Conservation (phyloP, 2,329 filamentous ascomycete species). For the Colletotrichum theobromicola region DNA sequence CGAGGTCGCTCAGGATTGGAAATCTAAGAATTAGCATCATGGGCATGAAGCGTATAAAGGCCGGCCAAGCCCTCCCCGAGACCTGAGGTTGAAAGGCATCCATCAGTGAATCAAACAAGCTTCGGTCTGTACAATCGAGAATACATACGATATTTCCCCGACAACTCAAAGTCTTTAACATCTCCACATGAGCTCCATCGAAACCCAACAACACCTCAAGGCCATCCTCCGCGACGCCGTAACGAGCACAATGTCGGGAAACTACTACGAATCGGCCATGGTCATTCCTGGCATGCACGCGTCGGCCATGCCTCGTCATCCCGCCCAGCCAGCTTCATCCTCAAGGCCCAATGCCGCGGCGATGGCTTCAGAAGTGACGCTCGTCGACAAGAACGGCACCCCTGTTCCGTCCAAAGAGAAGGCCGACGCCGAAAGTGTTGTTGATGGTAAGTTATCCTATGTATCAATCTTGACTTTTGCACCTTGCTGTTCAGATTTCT, state of each 20-base stretch:
- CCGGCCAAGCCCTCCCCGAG: neutral
- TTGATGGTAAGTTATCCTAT: neutral
- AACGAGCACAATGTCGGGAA: neutral
- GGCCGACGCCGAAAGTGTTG: neutral
- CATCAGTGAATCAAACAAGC: neutral
- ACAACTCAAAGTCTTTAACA: neutral
- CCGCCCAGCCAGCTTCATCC: neutral
- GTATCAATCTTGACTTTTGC: fast-evolving
- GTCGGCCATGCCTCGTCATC: slow-evolving; percentile 14
- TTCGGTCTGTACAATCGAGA: neutral
- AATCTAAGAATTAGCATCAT: neutral
- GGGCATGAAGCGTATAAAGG: neutral
- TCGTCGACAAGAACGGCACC: slow-evolving; percentile 13
- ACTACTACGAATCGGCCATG: slow-evolving; percentile 19
- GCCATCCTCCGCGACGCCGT: slow-evolving; percentile 5
- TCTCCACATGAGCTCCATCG: slow-evolving; percentile 12
- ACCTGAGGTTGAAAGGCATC: neutral
- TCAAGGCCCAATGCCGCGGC: neutral
- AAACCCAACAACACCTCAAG: slow-evolving; percentile 15
- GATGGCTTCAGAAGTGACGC: slow-evolving; percentile 16
- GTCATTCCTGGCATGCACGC: slow-evolving; percentile 12
- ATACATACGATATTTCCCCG: neutral
- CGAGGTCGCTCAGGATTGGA: neutral
- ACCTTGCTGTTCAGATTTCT: neutral
- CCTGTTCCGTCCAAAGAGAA: slow-evolving; percentile 13